These are phyloP conservation scores for Trichoderma afroharzianum DNA, from an alignment of 2,329 filamentous ascomycete species.

Conservation along the genomic window DNA sequence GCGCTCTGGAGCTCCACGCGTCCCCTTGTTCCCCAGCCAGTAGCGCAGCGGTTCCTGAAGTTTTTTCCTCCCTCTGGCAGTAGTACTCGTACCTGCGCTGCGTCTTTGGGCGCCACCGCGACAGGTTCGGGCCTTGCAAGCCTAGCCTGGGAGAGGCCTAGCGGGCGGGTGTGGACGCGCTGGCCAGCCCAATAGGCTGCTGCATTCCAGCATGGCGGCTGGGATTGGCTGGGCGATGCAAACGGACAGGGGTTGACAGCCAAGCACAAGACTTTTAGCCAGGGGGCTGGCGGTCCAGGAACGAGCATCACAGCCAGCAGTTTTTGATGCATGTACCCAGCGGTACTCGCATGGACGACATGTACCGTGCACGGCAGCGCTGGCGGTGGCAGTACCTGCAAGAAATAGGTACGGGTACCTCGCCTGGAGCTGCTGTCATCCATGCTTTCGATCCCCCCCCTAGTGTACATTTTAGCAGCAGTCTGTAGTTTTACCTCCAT, in stretches of 20 bases:
- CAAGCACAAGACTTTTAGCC: not conserved
- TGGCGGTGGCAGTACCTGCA: not conserved
- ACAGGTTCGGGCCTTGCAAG: conserved; percentile 6
- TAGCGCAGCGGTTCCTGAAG: conserved; percentile 15
- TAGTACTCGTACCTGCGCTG: not conserved
- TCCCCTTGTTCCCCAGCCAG: conserved; percentile 10
- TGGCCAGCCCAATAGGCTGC: conserved; percentile 14
- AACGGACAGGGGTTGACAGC: not conserved
- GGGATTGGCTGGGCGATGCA: conserved; percentile 14
- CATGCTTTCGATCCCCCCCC: not conserved
- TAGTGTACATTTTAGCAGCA: not conserved
- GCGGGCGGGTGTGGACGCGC: conserved; percentile 12
- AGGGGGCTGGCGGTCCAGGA: conserved; percentile 12
- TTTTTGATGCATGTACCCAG: not conserved
- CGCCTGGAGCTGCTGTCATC: not conserved
- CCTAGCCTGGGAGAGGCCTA: conserved; percentile 8
- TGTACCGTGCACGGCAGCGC: not conserved
- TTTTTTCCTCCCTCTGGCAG: not conserved
- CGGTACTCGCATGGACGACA: not conserved
- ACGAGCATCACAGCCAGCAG: not conserved
- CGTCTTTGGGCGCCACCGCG: conserved; percentile 5
- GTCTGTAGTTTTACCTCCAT: not conserved
- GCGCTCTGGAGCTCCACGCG: conserved; percentile 1
- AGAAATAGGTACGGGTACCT: not conserved
- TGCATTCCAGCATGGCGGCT: conserved; percentile 17